A percentile compares a stretch with the other conserved stretches of the same genome.
Evolutionary conservation across 2,329 filamentous ascomycete species (phyloP).

Genomic region (Apiospora sp.): DNA sequence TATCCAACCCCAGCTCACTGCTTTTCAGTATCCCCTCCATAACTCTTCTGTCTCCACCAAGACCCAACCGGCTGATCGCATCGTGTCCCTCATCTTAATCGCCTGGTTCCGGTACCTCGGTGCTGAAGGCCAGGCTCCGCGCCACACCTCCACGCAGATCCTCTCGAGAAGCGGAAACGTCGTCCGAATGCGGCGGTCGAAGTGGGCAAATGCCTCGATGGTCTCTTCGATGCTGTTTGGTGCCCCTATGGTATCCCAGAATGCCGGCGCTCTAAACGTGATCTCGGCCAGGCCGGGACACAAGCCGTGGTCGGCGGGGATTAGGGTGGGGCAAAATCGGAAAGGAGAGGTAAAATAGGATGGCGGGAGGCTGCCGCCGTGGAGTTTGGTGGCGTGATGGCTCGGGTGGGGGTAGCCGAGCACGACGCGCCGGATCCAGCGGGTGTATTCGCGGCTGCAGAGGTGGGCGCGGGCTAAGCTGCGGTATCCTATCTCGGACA

Average conservation of each 20-base stretch:
- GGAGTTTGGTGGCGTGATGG: no score
- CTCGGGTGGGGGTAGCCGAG: no score
- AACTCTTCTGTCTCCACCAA: neutral
- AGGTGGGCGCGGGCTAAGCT: no score
- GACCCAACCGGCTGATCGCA: neutral
- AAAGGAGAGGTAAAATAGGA: neutral
- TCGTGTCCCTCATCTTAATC: neutral
- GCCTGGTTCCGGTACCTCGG: neutral
- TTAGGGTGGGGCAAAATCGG: neutral
- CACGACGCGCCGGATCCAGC: no score
- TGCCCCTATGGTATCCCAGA: no score
- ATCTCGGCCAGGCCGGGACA: neutral
- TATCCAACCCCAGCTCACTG: neutral
- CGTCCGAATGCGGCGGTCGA: neutral
- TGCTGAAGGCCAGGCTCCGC: neutral
- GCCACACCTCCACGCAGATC: neutral
- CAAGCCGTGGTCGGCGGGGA: neutral
- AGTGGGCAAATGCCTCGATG: neutral
- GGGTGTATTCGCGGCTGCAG: no score
- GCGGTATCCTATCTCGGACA: no score
- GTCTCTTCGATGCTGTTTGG: neutral
- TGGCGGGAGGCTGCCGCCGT: no score
- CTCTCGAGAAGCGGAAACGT: neutral
- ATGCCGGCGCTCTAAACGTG: neutral
- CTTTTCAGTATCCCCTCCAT: neutral